These are phyloP conservation scores for Beta corolliflora DNA, from an alignment of 179 eudicot genomes.

Conservation along the genomic window DNA sequence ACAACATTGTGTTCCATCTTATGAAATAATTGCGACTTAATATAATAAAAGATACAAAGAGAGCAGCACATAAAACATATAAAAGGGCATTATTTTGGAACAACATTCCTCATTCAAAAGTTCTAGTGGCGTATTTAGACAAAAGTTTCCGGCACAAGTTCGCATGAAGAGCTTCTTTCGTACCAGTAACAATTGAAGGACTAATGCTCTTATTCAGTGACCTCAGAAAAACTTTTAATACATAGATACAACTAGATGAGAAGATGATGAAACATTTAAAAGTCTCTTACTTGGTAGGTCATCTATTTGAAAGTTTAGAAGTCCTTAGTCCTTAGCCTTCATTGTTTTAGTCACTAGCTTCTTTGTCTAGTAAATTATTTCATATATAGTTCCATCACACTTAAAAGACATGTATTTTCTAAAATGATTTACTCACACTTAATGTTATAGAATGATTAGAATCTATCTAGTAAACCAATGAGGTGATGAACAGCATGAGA, in stretches of 20 bases:
- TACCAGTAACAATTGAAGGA: no score
- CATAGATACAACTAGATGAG: background rate
- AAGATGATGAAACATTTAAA: background rate
- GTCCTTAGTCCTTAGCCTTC: no score
- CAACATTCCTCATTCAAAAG: background rate
- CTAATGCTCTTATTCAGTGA: no score
- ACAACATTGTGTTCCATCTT: background rate
- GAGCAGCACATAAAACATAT: background rate
- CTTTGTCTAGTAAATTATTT: no score
- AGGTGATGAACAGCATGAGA: background rate
- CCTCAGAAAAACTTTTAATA: no score
- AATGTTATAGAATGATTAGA: no score
- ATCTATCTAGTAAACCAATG: background rate
- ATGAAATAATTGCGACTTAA: background rate
- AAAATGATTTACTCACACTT: background rate
- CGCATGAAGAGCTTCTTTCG: background rate
- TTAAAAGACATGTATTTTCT: background rate
- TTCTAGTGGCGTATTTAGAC: background rate
- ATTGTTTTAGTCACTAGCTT: no score
- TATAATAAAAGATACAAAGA: background rate
- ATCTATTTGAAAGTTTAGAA: background rate
- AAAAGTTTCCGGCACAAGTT: no score
- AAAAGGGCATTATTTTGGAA: background rate
- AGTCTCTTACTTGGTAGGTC: no score
- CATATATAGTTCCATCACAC: no score